Base-by-base conservation (phyloP, 148 eudicot species). In the Diospyros kaki region DNA sequence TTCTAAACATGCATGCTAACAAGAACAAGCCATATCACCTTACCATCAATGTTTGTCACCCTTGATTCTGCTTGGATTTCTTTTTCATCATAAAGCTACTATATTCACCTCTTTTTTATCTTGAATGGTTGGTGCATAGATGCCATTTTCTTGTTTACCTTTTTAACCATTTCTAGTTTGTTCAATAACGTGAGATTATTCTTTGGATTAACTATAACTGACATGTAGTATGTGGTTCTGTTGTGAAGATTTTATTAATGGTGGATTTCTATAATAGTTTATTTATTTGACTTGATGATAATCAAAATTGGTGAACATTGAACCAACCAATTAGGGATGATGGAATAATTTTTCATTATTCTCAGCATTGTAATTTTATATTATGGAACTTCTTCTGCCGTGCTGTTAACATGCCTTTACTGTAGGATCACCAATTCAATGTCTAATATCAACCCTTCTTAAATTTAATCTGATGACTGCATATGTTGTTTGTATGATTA, bases 51-150 rank as follows among this genome's bases (percentile, higher is more conserved):
- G 15, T 68, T 46, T 67, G 5, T 46, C 13, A 12, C 70, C 70
- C 1, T 8, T 67, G 11, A 12, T 55, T 67, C 56, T 50, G 40
- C 56, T 68, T 68, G 71, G 71, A 68, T 68, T 68, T 68, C 28
- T 56, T 68, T 18, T 68, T 1, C 13, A 1, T 68, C 18, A 48
- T 52, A 50, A 48, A 46, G 48, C 18, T 68, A 68, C 58, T 56
- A 7, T n/a, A 48, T 43, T 42, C 18, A 18, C 6, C 4, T 11
- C 51, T 5, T 5, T 11, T 38, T 51, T 7, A 14, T 13, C 10
- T 45, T n/a, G 13, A 17, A 66, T 51, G n/a, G 3, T 4, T 52
- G 44, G 38, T 39, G 13, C 5, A 50, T 17, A 17, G 46, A 50
- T 42, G 28, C 3, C 28, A 41, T 12, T 64, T 64, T 45, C 68